Base-by-base conservation (phyloP, 2,329 filamentous ascomycete species). In the Drechslerella dactyloides region DNA sequence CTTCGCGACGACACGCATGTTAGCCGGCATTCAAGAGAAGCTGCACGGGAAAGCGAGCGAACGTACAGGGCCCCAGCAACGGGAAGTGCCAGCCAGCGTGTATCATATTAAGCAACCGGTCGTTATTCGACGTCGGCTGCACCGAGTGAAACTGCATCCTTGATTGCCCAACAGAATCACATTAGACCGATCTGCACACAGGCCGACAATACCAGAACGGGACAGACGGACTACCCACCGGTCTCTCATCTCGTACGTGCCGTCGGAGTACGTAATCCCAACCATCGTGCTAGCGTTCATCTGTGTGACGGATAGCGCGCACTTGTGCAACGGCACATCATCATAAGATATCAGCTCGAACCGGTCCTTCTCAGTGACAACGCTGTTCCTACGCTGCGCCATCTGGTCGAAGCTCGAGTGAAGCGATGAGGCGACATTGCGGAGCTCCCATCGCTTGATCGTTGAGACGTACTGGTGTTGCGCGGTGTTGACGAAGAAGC, bases 381-480 rank as follows among this genome's bases (percentile, higher is more conserved):
- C 73, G 69, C 83, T 85, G 76, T 85, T 86, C 76, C 86, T 86
- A 75, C 89, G 86, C 48, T 84, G 83, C 6, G 87, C 86, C 24
- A 94, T 83, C 75, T 93, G 89, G 74, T 91, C 89, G 78, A 96
- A 93, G 11, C 89, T 89, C 1, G 88, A 81, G 77, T 94, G 90
- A 6, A 96, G 81, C 8, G 81, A 83, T 74, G 89, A 86, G n/a
- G 84, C 80, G 53, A 86, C 83, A 33, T 90, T 86, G 33, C 85
- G 83, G 8, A 93, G 78, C 75, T 94, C 89, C 93, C 93, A 97
- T 73, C 89, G 85, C 74, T 91, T 88, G 73, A 97, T 83, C 44
- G 93, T 85, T 75, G 88, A 96, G 75, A 89, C 86, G 0, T 86
- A 82, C 33, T 87, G 86, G 74, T 88, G 86, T 46, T 84, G 66